A percentile compares a stretch with the other conserved stretches of the same genome.
Evolutionary conservation across 495 filamentous ascomycete species (phyloP).

Genomic region (Penicillium argentinense): DNA sequence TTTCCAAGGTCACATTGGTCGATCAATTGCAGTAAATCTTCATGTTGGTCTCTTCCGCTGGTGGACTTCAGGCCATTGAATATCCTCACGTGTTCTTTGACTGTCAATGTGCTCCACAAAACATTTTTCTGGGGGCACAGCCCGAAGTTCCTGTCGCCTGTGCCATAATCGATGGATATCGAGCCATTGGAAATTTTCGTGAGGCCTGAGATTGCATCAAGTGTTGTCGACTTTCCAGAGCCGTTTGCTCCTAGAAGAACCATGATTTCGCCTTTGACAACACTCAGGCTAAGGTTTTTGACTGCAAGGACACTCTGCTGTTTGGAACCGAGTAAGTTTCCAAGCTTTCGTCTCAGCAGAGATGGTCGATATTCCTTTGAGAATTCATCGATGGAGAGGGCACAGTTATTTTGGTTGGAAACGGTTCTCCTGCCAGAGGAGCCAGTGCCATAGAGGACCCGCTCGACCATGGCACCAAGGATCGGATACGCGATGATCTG

Average conservation of each 20-base stretch:
- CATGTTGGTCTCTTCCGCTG: slow-evolving; percentile 49
- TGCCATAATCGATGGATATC: slow-evolving; percentile 52
- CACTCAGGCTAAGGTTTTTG: no score
- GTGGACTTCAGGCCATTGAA: slow-evolving; percentile 76
- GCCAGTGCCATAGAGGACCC: no score
- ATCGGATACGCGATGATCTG: no score
- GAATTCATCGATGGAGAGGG: no score
- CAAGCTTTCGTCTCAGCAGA: no score
- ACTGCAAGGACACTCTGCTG: no score
- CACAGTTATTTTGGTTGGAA: no score
- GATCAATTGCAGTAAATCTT: slow-evolving; percentile 58
- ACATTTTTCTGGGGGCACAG: slow-evolving; percentile 86
- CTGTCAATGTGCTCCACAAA: slow-evolving; percentile 80
- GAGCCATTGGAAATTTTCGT: slow-evolving; percentile 67
- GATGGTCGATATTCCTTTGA: no score
- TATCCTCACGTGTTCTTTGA: slow-evolving; percentile 74
- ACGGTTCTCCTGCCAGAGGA: no score
- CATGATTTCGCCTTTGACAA: slow-evolving; percentile 71
- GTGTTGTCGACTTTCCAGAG: slow-evolving; percentile 81
- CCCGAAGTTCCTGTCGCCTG: slow-evolving; percentile 73
- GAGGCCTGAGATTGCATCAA: slow-evolving; percentile 81
- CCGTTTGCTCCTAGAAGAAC: slow-evolving; percentile 85
- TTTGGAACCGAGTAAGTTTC: no score
- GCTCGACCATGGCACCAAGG: no score
- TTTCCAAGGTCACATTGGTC: slow-evolving; percentile 64